Percentiles rank a stretch among this genome's conserved stretches.
Conservation (phyloP, 176 grass and related monocot genomes). For the Phoenix dactylifera region DNA sequence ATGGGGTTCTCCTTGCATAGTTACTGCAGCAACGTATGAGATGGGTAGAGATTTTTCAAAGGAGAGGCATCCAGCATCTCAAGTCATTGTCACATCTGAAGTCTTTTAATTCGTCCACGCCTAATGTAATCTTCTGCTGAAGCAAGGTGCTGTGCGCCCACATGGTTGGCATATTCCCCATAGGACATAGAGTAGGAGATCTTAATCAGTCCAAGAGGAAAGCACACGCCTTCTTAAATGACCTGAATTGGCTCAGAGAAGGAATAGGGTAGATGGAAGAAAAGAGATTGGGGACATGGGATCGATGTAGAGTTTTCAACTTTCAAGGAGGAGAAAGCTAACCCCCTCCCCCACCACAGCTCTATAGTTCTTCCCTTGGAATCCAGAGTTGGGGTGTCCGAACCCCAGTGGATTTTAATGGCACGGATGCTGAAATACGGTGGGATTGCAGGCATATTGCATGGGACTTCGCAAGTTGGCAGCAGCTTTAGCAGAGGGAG, state of each 20-base stretch:
- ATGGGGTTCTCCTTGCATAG: not conserved
- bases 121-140: no score
- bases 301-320: slow-evolving; percentile 3
- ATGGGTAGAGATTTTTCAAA: no score
- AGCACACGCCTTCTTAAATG: no score
- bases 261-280: no score
- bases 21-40: not conserved
- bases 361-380: not conserved
- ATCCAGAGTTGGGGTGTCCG: not conserved
- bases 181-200: not conserved
- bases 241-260: no score
- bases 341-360: not conserved
- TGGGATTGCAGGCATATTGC: not conserved
- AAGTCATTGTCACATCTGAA: no score
- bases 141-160: not conserved
- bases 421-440: no score
- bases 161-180: slow-evolving; percentile 3
- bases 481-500: not conserved
- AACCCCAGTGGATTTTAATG: not conserved
- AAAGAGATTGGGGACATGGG: not conserved
- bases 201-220: no score
- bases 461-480: slow-evolving; percentile 7
- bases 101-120: no score
- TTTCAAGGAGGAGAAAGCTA: slow-evolving; percentile 1
- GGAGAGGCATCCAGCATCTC: no score